phyloP scores from a whole-genome alignment of 2,329 filamentous ascomycete species.

The Fusarium sp. region DNA sequence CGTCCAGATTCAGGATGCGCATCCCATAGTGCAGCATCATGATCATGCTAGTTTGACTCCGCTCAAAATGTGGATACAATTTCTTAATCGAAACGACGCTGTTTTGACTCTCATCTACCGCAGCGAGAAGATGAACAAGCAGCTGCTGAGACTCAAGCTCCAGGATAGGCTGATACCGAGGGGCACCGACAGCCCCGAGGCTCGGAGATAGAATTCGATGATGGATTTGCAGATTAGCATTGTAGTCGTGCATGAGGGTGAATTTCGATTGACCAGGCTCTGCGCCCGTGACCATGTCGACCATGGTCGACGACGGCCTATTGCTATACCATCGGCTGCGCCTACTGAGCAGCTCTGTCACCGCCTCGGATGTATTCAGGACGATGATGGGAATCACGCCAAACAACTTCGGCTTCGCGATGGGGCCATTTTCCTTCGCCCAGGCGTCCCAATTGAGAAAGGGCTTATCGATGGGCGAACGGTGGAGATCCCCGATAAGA shows the following conservation, averaged over 20 bases:
- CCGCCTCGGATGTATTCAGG: conserved; percentile 38
- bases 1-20: background rate
- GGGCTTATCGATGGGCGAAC: conserved; percentile 37
- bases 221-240: conserved; percentile 53
- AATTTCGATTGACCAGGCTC: conserved; percentile 35
- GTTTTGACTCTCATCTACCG: background rate
- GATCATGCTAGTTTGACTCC: background rate
- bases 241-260: conserved; percentile 41
- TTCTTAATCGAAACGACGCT: background rate
- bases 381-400: conserved; percentile 40
- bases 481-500: background rate
- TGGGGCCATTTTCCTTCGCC: conserved; percentile 27
- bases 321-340: conserved; percentile 43
- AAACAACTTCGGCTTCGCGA: conserved; percentile 38
- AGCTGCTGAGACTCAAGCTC: background rate
- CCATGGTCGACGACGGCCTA: conserved; percentile 36
- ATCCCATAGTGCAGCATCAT: background rate
- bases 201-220: conserved; percentile 56
- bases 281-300: conserved; percentile 46
- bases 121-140: background rate
- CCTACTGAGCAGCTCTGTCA: conserved; percentile 39
- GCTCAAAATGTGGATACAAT: background rate
- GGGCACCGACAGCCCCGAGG: conserved; percentile 30
- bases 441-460: conserved; percentile 42
- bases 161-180: background rate